Base-by-base conservation (phyloP, 2,329 filamentous ascomycete genomes). In the Ascosphaera pollenicola region DNA sequence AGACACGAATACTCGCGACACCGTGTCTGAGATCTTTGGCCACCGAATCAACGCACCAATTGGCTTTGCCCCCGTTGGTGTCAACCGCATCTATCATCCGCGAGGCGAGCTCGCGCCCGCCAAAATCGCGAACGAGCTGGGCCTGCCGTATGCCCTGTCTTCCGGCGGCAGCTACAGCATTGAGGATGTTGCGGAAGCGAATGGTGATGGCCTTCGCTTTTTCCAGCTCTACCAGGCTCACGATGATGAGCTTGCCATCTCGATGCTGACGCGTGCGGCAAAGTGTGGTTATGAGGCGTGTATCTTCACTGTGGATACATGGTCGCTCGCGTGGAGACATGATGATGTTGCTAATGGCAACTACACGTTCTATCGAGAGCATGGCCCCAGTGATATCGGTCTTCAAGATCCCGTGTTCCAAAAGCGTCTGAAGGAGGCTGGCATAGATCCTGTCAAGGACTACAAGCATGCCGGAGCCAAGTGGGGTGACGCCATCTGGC, bases 291-390 rank as follows among this genome's bases (percentile, higher is more conserved):
- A 66, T 55, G 65, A 62, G 30, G 73, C 72, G 0, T 60, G 82
- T 0, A 68, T 82, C 3, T 73, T 83, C 0, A 83, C 78, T 0
- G 60, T 82, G 0, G 78, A 83, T 54, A 81, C 76, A 0, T 78
- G 71, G 50, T 65, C 64, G 8, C 61, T 83, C 10, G 68, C 66
- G 0, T 83, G 76, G 76, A 60, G 78, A 26, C 76, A 75, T 0
- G 61, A 59, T 0, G 77, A 81, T 48, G 21, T 24, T 10, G 21
- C 21, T 24, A 10, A 4, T 24, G 21, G 21, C 21, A 24, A 24
- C 21, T 24, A 24, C 10, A 24, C 21, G 4, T 24, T 24, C 10
- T 24, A 24, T 10, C 4, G 10, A 10, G 21, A 24, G 21, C 21
- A 24, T 24, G 21, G 21, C 10, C 5, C 21, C 21, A 24, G 21